Conservation (phyloP, 2,329 filamentous ascomycete genomes). For the Paraconiothyrium brasiliense region DNA sequence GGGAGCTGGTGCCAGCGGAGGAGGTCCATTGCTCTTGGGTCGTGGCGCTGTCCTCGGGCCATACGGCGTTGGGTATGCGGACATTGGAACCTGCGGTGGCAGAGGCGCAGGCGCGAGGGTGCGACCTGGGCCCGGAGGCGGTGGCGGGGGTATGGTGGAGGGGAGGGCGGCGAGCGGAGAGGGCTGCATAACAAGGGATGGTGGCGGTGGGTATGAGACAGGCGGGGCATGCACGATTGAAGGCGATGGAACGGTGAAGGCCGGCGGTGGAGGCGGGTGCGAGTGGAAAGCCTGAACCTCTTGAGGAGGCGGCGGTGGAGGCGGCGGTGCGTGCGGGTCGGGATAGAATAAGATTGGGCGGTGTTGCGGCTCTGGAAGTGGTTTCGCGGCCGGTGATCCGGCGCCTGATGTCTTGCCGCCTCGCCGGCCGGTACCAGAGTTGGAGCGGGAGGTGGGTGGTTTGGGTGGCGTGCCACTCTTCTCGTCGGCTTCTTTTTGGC, state of each 20-base stretch:
- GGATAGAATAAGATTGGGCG: constrained; percentile 27
- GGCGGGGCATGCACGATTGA: constrained; percentile 32
- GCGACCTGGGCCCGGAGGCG: constrained; percentile 22
- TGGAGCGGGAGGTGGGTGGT: constrained; percentile 33
- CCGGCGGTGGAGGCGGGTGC: constrained; percentile 31
- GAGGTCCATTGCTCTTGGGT: constrained; percentile 25
- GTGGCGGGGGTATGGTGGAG: constrained; percentile 7
- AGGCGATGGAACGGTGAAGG: constrained; percentile 31
- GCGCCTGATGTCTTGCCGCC: constrained; percentile 32
- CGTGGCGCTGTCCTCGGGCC: constrained; percentile 25
- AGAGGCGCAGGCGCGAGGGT: constrained; percentile 38
- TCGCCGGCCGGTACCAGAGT: constrained; percentile 34
- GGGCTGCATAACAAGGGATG: constrained; percentile 37
- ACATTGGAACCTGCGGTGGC: constrained; percentile 24
- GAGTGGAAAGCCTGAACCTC: constrained; percentile 26
- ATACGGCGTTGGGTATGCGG: constrained; percentile 26
- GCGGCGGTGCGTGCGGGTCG: constrained; percentile 22
- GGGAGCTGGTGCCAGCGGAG: constrained; percentile 43
- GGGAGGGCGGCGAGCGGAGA: constrained; percentile 39
- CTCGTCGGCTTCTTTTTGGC: constrained; percentile 45
- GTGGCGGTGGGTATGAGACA: constrained; percentile 26
- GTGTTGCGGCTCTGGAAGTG: constrained; percentile 26
- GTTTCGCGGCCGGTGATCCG: constrained; percentile 27
- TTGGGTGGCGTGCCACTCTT: constrained; percentile 36
- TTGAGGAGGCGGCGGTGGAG: constrained; percentile 26